Evolutionary conservation across 129 eudicot genomes (phyloP).

Genomic region (Calendula officinalis): DNA sequence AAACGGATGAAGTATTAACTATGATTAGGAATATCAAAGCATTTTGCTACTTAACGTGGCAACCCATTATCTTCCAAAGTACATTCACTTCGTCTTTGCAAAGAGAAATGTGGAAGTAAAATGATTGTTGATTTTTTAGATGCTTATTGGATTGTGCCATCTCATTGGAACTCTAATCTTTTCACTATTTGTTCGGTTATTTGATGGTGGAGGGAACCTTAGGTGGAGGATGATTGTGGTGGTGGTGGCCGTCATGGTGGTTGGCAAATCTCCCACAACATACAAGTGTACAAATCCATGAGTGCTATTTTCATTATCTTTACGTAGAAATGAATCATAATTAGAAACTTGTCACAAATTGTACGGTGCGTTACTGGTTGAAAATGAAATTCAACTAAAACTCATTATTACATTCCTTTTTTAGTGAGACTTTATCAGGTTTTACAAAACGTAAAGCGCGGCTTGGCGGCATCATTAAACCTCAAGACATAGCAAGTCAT

Average conservation of each 20-base stretch:
- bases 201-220: conserved; percentile 2
- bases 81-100: conserved; percentile 10
- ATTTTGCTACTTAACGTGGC: conserved; percentile 3
- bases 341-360: conserved; percentile 19
- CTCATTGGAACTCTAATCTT: conserved; percentile 9
- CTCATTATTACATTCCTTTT: too few relatives aligned
- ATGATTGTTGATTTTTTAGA: conserved; percentile 1
- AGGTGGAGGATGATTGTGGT: conserved; percentile 16
- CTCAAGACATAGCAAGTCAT: too few relatives aligned
- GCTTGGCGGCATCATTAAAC: too few relatives aligned
- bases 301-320: conserved; percentile 8
- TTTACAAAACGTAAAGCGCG: too few relatives aligned
- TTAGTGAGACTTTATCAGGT: too few relatives aligned
- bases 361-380: conserved; percentile 15
- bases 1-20: too few relatives aligned
- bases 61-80: neutral
- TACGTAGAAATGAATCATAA: conserved; percentile 12
- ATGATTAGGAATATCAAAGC: conserved; percentile 3
- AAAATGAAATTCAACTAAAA: conserved; percentile 13
- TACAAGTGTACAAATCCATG: conserved; percentile 32
- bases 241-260: conserved; percentile 2
- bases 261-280: conserved; percentile 23
- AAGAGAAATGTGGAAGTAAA: conserved; percentile 18
- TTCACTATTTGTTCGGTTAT: conserved; percentile 8
- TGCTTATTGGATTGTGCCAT: conserved; percentile 23